phyloP scores from a whole-genome alignment of 805 yeast genomes.

The Saccharomycodes ludwigii region DNA sequence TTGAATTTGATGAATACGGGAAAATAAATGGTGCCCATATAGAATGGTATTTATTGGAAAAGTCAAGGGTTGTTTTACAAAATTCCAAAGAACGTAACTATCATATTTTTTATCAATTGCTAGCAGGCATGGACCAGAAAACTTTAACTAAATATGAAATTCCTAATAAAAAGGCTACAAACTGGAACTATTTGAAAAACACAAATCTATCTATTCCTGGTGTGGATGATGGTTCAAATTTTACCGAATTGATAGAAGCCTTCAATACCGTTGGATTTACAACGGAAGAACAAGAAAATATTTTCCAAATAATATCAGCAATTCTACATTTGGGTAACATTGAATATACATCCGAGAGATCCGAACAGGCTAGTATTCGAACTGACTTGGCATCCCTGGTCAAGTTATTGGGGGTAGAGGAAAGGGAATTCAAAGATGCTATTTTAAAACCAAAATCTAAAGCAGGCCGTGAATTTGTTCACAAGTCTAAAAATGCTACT shows the following conservation, averaged over 20 bases:
- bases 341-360: conserved; percentile 48
- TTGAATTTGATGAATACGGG: conserved; percentile 55
- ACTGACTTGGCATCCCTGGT: conserved; percentile 41
- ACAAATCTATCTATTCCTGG: conserved; percentile 50
- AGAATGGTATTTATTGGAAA: conserved; percentile 89
- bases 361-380: conserved; percentile 65
- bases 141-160: conserved; percentile 12
- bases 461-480: conserved; percentile 81
- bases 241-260: conserved; percentile 48
- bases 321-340: conserved; percentile 82
- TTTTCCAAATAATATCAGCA: conserved; percentile 58
- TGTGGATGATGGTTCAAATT: conserved; percentile 66
- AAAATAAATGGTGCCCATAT: conserved; percentile 79
- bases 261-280: conserved; percentile 64
- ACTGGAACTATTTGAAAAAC: conserved; percentile 45
- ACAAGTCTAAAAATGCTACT: conserved; percentile 61
- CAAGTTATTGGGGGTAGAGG: conserved; percentile 51
- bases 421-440: conserved; percentile 40
- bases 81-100: conserved; percentile 73
- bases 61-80: conserved; percentile 81
- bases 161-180: conserved; percentile 22
- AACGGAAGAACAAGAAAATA: conserved; percentile 37
- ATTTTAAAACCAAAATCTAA: conserved; percentile 72
- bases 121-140: conserved; percentile 40
- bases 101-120: conserved; percentile 82